Conservation (phyloP, 306 rosid genomes). For the Dicorynia guianensis region DNA sequence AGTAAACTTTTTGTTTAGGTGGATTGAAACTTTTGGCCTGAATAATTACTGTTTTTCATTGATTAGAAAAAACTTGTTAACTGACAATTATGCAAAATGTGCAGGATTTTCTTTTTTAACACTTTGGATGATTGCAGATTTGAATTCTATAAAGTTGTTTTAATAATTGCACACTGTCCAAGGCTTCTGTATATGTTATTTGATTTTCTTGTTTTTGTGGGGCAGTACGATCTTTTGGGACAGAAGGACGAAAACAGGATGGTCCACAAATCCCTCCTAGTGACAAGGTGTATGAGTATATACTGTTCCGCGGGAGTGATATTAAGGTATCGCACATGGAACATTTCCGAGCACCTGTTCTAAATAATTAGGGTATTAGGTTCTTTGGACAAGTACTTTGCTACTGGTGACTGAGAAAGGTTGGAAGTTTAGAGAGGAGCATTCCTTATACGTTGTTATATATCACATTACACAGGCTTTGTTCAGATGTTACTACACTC, state of each 20-base stretch:
- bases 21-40: not conserved
- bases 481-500: constrained; percentile 31
- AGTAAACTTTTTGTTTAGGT: not conserved
- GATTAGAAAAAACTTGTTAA: not conserved
- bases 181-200: not conserved
- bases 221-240: constrained; percentile 93
- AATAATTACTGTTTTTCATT: not conserved
- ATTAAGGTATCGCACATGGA: constrained; percentile 70
- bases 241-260: constrained; percentile 96
- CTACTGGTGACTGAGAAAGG: not conserved
- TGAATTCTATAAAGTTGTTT: constrained; percentile 22
- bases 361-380: constrained; percentile 4
- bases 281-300: constrained; percentile 87
- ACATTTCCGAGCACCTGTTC: not conserved
- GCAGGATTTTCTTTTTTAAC: constrained; percentile 14
- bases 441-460: constrained; percentile 11
- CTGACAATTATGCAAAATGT: not conserved
- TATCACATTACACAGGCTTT: not conserved
- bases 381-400: not conserved
- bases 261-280: constrained; percentile 88
- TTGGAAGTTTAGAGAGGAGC: constrained; percentile 28
- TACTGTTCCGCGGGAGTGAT: constrained; percentile 92
- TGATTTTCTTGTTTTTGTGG: constrained; percentile 38
- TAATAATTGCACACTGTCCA: not conserved
- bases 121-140: constrained; percentile 14